phyloP scores from a whole-genome alignment of 2,329 filamentous ascomycete species.

The Nothomitra cinnamomea region DNA sequence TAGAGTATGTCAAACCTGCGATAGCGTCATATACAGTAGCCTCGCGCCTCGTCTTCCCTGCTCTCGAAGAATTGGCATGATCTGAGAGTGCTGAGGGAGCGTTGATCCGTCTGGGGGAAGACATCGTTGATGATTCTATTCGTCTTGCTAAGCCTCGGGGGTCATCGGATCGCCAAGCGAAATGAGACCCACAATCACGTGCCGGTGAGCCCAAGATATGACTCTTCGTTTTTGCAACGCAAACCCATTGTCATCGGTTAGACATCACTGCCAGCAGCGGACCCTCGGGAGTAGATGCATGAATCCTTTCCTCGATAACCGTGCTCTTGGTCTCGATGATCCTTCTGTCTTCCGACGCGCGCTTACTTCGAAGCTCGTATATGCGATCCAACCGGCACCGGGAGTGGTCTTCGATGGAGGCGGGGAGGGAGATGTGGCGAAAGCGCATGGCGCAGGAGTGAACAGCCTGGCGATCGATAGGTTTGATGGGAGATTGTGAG shows the following conservation, averaged over 20 bases:
- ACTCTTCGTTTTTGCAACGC: background rate
- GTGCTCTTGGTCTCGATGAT: slow-evolving; percentile 51
- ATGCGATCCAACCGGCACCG: slow-evolving; percentile 49
- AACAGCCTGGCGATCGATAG: slow-evolving; percentile 66
- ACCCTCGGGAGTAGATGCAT: slow-evolving; percentile 30
- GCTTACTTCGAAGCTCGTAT: slow-evolving; percentile 48
- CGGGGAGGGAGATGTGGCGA: background rate
- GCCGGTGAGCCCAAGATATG: too few species aligned
- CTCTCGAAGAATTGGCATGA: background rate
- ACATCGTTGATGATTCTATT: too few species aligned
- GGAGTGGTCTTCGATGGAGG: slow-evolving; percentile 52
- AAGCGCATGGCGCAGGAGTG: slow-evolving; percentile 63
- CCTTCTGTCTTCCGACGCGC: slow-evolving; percentile 47
- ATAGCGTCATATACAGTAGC: slow-evolving; percentile 57
- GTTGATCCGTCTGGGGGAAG: background rate
- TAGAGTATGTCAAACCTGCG: slow-evolving; percentile 32
- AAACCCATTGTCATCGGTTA: background rate
- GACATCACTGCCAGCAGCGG: background rate
- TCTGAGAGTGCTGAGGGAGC: background rate
- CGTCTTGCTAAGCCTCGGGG: too few species aligned
- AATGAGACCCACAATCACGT: too few species aligned
- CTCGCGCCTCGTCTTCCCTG: slow-evolving; percentile 16
- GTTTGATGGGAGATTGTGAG: slow-evolving; percentile 59
- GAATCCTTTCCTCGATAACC: slow-evolving; percentile 60
- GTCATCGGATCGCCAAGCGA: too few species aligned